Evolutionary conservation across 257 asterid species (phyloP).

Genomic region (Nicotiana otophora): DNA sequence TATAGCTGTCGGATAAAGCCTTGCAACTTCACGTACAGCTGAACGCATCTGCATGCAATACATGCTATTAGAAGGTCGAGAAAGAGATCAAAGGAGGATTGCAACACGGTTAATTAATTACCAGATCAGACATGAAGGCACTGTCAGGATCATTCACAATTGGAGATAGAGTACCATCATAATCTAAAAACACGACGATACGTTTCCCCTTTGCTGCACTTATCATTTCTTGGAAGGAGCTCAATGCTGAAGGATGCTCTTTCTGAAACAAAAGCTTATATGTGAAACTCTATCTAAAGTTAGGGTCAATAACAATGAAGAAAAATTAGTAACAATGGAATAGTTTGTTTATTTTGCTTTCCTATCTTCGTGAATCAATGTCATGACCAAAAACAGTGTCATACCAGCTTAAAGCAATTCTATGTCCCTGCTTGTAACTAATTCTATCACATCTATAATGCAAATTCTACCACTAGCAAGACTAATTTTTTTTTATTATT

Average conservation of each 20-base stretch:
- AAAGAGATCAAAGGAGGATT: background rate
- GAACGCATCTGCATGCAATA: slow-evolving; percentile 57
- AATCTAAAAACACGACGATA: slow-evolving; percentile 69
- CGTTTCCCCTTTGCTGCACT: slow-evolving; percentile 29
- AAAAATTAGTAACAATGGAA: background rate
- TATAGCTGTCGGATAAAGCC: slow-evolving; percentile 66
- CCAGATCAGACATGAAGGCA: slow-evolving; percentile 83
- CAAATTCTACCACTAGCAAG: background rate
- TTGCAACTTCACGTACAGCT: slow-evolving; percentile 63
- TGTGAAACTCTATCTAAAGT: background rate
- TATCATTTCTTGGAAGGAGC: slow-evolving; percentile 34
- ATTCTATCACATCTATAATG: background rate
- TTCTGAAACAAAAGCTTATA: slow-evolving; percentile 19
- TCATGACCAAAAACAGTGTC: background rate
- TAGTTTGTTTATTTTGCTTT: background rate
- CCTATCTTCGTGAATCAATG: background rate
- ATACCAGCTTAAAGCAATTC: background rate
- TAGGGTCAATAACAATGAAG: too few relatives aligned
- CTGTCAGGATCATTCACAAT: slow-evolving; percentile 68
- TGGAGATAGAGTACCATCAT: slow-evolving; percentile 82
- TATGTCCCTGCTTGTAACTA: background rate
- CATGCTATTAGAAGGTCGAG: background rate
- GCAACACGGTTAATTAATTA: slow-evolving; percentile 12
- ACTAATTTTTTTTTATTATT: background rate
- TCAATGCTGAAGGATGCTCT: slow-evolving; percentile 59